Conservation (phyloP, 1,284 basidiomycete genomes). For the Cutaneotrichosporon sp. region DNA sequence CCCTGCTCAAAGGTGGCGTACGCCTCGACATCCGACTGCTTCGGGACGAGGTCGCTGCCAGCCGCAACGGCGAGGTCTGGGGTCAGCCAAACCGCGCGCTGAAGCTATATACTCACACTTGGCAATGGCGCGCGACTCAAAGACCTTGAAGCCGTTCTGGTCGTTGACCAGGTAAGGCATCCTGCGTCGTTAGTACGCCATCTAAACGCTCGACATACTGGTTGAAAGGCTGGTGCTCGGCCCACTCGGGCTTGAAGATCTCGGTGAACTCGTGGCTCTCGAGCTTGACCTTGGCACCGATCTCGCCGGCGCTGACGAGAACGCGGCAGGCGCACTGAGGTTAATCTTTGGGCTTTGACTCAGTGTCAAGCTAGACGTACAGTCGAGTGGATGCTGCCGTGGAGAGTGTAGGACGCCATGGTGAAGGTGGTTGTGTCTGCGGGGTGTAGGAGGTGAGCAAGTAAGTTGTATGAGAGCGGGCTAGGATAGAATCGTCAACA, state of each 20-base stretch:
- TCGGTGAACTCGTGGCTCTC: constrained; percentile 34
- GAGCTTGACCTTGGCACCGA: constrained; percentile 29
- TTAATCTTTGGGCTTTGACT: not conserved
- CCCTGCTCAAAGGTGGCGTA: constrained; percentile 57
- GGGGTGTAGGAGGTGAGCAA: not conserved
- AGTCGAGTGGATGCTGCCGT: constrained; percentile 21
- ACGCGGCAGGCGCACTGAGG: constrained; percentile 26
- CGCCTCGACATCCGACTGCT: constrained; percentile 45
- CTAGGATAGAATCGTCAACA: too few species aligned
- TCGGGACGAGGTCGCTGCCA: constrained; percentile 21
- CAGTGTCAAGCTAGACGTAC: constrained; percentile 12
- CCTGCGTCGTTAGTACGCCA: not conserved
- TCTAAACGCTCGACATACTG: constrained; percentile 33
- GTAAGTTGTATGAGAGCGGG: not conserved
- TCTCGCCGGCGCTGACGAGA: constrained; percentile 12
- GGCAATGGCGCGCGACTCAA: constrained; percentile 56
- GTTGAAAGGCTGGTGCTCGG: constrained; percentile 59
- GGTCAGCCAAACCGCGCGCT: constrained; percentile 16
- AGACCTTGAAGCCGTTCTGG: constrained; percentile 36
- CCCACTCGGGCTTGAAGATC: constrained; percentile 53
- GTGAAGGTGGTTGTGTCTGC: not conserved
- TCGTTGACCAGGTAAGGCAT: constrained; percentile 57
- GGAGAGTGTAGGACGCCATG: constrained; percentile 16
- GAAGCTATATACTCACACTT: constrained; percentile 49
- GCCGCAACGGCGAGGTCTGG: constrained; percentile 27